Conservation (phyloP, 2,329 filamentous ascomycete species). For the Colletotrichum karsti region DNA sequence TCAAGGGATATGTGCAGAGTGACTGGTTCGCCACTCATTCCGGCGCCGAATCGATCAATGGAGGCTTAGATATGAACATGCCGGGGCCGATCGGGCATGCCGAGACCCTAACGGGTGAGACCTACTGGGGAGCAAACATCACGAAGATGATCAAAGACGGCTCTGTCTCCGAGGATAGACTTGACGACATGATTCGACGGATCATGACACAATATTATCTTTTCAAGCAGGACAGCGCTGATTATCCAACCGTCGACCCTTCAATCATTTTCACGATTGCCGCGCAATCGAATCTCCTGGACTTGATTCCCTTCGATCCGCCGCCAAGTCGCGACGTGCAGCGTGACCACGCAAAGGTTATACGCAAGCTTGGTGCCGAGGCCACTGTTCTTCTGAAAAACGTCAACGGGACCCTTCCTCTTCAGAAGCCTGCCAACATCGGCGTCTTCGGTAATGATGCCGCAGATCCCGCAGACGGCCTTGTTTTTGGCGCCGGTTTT, state of each 20-base stretch:
- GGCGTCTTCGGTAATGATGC: constrained; percentile 74
- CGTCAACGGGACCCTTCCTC: constrained; percentile 60
- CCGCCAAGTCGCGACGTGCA: constrained; percentile 62
- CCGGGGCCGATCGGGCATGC: constrained; percentile 63
- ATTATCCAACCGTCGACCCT: constrained; percentile 50
- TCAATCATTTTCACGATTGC: constrained; percentile 14
- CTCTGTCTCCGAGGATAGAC: constrained; percentile 63
- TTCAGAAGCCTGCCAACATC: constrained; percentile 61
- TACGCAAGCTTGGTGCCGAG: constrained; percentile 61
- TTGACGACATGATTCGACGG: constrained; percentile 73
- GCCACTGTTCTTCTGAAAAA: constrained; percentile 76
- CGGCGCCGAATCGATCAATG: constrained; percentile 71
- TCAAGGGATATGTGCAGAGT: constrained; percentile 65
- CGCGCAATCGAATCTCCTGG: constrained; percentile 11
- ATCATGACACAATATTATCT: constrained; percentile 72
- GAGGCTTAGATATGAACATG: constrained; percentile 85
- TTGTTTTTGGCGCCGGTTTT: constrained; percentile 54
- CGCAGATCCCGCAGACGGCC: constrained; percentile 46
- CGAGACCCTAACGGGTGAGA: constrained; percentile 57
- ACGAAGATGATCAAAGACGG: constrained; percentile 66
- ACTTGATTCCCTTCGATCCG: constrained; percentile 37
- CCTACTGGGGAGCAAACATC: constrained; percentile 66
- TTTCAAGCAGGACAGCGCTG: constrained; percentile 55
- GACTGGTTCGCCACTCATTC: constrained; percentile 85
- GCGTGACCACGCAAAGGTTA: constrained; percentile 67